These are phyloP conservation scores for Cyberlindnera nakhonratchasimensis DNA, from an alignment of 805 yeast genomes.

Conservation along the genomic window DNA sequence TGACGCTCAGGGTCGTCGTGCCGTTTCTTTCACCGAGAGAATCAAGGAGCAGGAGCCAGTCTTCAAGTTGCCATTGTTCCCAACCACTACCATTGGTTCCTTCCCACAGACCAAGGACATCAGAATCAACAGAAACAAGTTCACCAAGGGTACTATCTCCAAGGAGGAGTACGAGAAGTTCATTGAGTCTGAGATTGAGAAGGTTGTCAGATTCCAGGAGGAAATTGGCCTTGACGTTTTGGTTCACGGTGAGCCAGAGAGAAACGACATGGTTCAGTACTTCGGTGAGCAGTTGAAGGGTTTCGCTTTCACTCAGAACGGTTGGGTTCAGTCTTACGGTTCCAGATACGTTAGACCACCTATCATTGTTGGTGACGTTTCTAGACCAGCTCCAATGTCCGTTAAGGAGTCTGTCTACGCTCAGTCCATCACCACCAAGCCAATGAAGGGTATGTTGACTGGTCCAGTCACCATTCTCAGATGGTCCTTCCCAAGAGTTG, in stretches of 20 bases:
- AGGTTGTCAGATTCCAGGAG: conserved; percentile 98
- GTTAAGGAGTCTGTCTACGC: conserved; percentile 99
- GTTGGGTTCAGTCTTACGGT: conserved; percentile 99
- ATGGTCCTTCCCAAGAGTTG: conserved; percentile 99
- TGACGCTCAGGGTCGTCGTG: conserved; percentile 77
- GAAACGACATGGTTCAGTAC: conserved; percentile 99
- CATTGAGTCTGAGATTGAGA: conserved; percentile 95
- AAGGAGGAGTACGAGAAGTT: conserved; percentile 94
- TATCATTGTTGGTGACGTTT: conserved; percentile 97
- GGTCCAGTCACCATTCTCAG: conserved; percentile 99
- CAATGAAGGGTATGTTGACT: conserved; percentile 99
- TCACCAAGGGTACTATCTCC: conserved; percentile 93
- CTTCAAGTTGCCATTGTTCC: conserved; percentile 96
- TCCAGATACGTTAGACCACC: conserved; percentile 99
- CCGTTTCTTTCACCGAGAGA: conserved; percentile 82
- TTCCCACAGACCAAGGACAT: conserved; percentile 99
- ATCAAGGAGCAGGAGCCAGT: conserved; percentile 79
- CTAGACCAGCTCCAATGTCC: conserved; percentile 98
- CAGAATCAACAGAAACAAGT: conserved; percentile 97
- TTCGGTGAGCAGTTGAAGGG: conserved; percentile 99
- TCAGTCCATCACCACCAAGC: conserved; percentile 91
- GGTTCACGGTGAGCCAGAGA: conserved; percentile 99
- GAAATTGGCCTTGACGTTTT: conserved; percentile 96
- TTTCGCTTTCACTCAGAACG: conserved; percentile 96
- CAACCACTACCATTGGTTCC: conserved; percentile 99